Evolutionary conservation across 108 stramenopile species (phyloP), one percentile per base, ranked within the genome.

Genomic region (Skeletonema costatum): DNA sequence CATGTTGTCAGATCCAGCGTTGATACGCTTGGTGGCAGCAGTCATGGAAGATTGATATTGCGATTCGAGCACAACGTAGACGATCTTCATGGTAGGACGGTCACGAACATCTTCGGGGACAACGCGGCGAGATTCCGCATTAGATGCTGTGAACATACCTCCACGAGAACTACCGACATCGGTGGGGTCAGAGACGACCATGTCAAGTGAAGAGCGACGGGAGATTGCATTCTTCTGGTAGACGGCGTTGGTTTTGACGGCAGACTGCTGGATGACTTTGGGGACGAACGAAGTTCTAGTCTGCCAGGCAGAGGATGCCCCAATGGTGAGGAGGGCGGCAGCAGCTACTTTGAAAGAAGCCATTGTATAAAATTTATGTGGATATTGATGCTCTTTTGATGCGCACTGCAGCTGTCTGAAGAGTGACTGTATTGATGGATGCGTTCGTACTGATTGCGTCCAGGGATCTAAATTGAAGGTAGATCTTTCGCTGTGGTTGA

Each of bases 41-140:
- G 97, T 97, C 89, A 98, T 87, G 46, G 94, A 93, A 39, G 93
- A 91, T 86, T 98, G 98, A 83, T 98, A 98, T 85, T 98, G 98
- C 25, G 90, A 92, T 87, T 98, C 98, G 41, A 98, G 93, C 14
- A 98, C 98, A 9, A 98, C 98, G 84, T 98, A 98, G n/a, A 97
- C 97, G 35, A 98, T 89, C 89, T 98, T 94, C 93, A 91, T 89
- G 56, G 79, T 79, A 30, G 93, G 89, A 53, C 90, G 87, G 10
- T 82, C 95, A 61, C 83, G 83, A 12, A 76, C 79, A 66, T 92
- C 84, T 67, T 94, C 96, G 25, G 96, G 96, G 42, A 93, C 88
- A 66, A 98, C 84, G 21, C 97, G 94, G 60, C 97, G 92, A 67
- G 71, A 87, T 70, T 98, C 97, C 30, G 95, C 84, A 76, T 92